These are phyloP conservation scores for Lasiosphaeris hirsuta DNA, from an alignment of 495 filamentous ascomycete genomes.

Conservation along the genomic window DNA sequence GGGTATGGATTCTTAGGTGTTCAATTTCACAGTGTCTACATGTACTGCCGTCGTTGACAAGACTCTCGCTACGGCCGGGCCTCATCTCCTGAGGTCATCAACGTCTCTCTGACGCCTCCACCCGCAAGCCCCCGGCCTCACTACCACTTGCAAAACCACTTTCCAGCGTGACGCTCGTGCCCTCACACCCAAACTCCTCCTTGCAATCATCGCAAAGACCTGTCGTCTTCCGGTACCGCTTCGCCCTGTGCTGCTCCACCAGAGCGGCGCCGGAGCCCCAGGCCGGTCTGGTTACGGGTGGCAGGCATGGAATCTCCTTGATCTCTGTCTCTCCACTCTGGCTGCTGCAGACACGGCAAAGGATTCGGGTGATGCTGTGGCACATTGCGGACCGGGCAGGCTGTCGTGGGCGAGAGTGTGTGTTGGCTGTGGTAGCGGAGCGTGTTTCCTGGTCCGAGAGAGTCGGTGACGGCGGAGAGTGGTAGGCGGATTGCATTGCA, in stretches of 20 bases:
- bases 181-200: not conserved
- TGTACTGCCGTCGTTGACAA: no score
- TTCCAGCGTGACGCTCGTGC: not conserved
- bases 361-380: constrained; percentile 9
- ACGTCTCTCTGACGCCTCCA: no score
- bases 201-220: not conserved
- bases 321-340: constrained; percentile 4
- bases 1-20: no score
- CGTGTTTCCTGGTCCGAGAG: not conserved
- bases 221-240: constrained; percentile 1
- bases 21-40: no score
- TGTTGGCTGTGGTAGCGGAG: not conserved
- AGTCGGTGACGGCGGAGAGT: no score
- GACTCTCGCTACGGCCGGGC: no score
- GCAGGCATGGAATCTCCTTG: not conserved
- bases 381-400: not conserved
- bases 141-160: not conserved
- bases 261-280: not conserved
- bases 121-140: no score
- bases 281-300: not conserved
- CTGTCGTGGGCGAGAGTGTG: not conserved
- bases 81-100: no score
- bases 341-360: not conserved
- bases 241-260: constrained; percentile 7
- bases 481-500: no score